Evolutionary conservation across 2,329 filamentous ascomycete genomes (phyloP).

Genomic region (Cytospora paraplurivora): DNA sequence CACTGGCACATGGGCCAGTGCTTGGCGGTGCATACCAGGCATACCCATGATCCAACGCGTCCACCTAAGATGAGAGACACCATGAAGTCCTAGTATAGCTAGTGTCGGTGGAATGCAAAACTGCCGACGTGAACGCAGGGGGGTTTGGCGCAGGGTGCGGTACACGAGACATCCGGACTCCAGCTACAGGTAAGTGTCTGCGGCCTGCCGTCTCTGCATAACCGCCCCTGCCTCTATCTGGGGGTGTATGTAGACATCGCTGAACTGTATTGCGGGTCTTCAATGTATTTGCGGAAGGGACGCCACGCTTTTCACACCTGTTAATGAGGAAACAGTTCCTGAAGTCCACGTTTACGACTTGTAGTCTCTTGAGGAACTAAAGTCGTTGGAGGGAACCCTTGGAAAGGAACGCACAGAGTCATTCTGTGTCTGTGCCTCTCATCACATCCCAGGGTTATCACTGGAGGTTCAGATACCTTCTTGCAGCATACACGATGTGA

Average conservation of each 20-base stretch:
- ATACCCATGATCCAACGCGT: conserved; percentile 1
- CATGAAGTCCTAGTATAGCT: background rate
- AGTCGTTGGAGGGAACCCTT: too few species aligned
- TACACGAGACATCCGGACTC: background rate
- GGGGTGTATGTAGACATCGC: background rate
- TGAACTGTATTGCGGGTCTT: too few species aligned
- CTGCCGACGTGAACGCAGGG: background rate
- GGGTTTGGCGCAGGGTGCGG: background rate
- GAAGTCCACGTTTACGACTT: background rate
- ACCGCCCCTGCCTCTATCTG: too few species aligned
- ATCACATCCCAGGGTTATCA: background rate
- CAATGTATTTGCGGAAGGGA: too few species aligned
- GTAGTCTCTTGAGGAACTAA: background rate
- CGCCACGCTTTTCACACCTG: background rate
- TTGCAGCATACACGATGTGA: conserved; percentile 7
- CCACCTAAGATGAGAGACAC: background rate
- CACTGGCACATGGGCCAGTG: background rate
- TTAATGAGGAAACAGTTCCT: background rate
- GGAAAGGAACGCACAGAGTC: background rate
- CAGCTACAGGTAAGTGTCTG: background rate
- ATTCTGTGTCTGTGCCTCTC: background rate
- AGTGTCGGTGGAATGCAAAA: background rate
- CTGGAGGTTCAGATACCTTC: background rate
- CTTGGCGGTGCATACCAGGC: background rate
- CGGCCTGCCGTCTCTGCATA: background rate